Conservation (phyloP, 2,329 filamentous ascomycete genomes). For the Aureobasidium sp. region DNA sequence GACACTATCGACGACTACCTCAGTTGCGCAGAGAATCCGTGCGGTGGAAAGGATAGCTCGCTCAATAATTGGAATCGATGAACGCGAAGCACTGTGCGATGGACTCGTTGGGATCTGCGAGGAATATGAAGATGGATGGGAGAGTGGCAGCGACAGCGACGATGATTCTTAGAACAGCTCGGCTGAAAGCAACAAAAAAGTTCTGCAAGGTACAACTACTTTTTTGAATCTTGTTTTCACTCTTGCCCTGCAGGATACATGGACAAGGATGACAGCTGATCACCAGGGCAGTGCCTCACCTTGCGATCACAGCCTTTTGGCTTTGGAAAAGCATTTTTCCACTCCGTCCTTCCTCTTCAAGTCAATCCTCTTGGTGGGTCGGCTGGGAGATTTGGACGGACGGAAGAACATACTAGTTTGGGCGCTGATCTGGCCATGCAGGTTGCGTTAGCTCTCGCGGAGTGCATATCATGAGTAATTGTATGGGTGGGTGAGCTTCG, state of each 20-base stretch:
- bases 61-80: constrained; percentile 58
- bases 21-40: constrained; percentile 63
- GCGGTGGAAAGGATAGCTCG: constrained; percentile 50
- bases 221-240: neutral
- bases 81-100: constrained; percentile 77
- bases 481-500: neutral
- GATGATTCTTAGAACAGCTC: constrained; percentile 22
- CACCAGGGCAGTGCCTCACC: neutral
- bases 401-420: neutral
- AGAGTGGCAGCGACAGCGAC: constrained; percentile 63
- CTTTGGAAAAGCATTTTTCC: neutral
- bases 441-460: neutral
- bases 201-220: neutral
- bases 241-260: neutral
- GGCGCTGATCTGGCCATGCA: neutral
- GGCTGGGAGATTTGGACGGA: neutral
- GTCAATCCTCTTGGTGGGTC: neutral
- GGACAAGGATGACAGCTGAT: neutral
- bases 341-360: neutral
- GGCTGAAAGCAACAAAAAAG: neutral
- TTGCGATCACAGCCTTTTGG: neutral
- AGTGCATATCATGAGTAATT: constrained; percentile 8
- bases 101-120: constrained; percentile 76
- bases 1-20: constrained; percentile 65
- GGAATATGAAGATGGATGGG: constrained; percentile 84